Base-by-base conservation (phyloP, 805 yeast genomes). In the Cyberlindnera euphorbiae region DNA sequence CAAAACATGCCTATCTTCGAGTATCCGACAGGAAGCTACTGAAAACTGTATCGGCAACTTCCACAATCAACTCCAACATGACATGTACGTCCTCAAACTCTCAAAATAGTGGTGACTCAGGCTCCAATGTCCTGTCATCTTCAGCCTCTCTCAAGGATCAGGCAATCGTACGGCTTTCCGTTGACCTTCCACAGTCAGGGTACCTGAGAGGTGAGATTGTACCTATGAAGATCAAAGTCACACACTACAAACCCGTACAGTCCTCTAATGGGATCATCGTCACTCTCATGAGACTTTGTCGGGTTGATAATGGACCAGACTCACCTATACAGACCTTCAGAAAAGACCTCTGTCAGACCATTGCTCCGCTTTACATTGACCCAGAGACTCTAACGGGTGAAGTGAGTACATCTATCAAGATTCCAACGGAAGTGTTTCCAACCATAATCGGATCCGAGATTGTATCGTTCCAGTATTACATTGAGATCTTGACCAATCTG, bases 391-490 rank as follows among this genome's bases (percentile, higher is more conserved):
- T 77, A 26, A 59, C 67, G 13, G 69, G 79, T 27, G 79, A 74
- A 23, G 66, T 81, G 8, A 74, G 73, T 22, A 75, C 89, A 0
- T 71, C 75, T 27, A 59, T 88, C 15, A 67, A 79, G 43, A 79
- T 88, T 0, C 96, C 97, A 0, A 75, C 82, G 1, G 96, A 88
- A 49, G 79, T 84, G 1, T 86, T 88, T 54, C 94, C 96, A 1
- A 84, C 95, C 0, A 83, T 86, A 11, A 69, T 75, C 13, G 82
- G 83, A 1, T 74, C 84, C 34, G 77, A 76, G 2, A 61, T 80
- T 32, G 86, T 87, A 8, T 71, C 87, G 3, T 88, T 88, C 58
- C 90, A 84, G 53, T 88, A 89, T 55, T 84, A 82, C 53, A 63
- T 88, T 12, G 97, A 88, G 55, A 88, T 83, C 3, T 68, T 86